A percentile compares a stretch with the other conserved stretches of the same genome.
These are phyloP conservation scores for Erigeron philadelphicus DNA, from an alignment of 140 eudicot species.

Conservation along the genomic window DNA sequence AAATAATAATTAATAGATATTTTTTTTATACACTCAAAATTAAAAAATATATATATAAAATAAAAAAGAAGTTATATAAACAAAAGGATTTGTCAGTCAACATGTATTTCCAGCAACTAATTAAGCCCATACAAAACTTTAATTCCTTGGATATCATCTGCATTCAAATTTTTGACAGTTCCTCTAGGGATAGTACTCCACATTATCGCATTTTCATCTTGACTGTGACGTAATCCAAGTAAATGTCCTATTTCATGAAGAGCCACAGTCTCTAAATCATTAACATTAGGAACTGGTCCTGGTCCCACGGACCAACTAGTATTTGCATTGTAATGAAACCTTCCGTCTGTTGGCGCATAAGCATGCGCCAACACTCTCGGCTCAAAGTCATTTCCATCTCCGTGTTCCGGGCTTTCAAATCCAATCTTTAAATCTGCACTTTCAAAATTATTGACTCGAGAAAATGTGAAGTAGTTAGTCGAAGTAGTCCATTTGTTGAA, in stretches of 20 bases:
- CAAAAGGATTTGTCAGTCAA: too few relatives aligned
- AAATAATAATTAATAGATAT: too few relatives aligned
- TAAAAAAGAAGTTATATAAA: too few relatives aligned
- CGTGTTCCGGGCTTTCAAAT: conserved; percentile 6
- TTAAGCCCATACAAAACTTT: conserved; percentile 14
- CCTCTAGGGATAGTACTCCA: not conserved
- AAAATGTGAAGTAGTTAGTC: conserved; percentile 19
- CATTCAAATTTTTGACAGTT: conserved; percentile 11
- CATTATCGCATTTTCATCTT: conserved; percentile 27
- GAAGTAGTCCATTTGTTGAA: conserved; percentile 22
- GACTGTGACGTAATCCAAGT: conserved; percentile 33
- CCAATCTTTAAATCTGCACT: conserved; percentile 23
- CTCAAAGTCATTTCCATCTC: conserved; percentile 11
- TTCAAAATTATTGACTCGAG: not conserved
- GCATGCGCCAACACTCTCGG: conserved; percentile 10
- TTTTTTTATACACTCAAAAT: too few relatives aligned
- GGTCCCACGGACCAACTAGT: conserved; percentile 18
- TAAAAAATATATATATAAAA: too few relatives aligned
- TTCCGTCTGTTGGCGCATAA: conserved; percentile 31
- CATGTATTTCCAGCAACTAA: too few relatives aligned
- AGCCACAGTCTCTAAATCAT: conserved; percentile 23
- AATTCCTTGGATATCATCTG: conserved; percentile 33
- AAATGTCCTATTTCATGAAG: conserved; percentile 47
- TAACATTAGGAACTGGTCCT: not conserved
- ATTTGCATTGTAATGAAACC: conserved; percentile 25